Percentiles rank a stretch among this genome's conserved stretches.
phyloP scores from a whole-genome alignment of 257 asterid genomes.

The Catharanthus roseus region DNA sequence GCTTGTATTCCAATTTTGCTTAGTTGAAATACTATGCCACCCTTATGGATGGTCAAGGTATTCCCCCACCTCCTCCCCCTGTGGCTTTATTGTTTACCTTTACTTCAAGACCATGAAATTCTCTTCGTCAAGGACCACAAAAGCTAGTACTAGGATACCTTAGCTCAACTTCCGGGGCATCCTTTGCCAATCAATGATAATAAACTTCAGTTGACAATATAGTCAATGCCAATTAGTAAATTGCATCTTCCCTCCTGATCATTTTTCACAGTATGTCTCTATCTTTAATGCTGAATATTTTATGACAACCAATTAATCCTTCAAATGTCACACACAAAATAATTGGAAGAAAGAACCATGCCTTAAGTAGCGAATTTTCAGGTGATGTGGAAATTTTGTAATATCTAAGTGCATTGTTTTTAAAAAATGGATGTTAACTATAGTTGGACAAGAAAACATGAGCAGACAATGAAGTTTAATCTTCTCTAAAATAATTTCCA shows the following conservation, averaged over 20 bases:
- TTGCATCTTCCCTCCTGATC: neutral
- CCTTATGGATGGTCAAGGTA: neutral
- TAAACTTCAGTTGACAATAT: neutral
- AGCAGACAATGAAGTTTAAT: neutral
- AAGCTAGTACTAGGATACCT: neutral
- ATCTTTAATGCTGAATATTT: neutral
- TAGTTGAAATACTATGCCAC: neutral
- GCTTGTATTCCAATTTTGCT: neutral
- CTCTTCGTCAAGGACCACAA: neutral
- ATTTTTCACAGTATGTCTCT: neutral
- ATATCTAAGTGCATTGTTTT: neutral
- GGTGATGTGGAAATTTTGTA: neutral
- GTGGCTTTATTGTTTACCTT: no score
- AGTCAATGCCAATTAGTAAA: neutral
- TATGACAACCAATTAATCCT: neutral
- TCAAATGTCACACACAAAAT: neutral
- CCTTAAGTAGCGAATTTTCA: neutral
- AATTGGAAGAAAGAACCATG: neutral
- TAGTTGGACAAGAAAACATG: neutral
- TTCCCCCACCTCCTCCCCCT: neutral
- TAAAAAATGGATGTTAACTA: neutral
- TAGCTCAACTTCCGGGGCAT: neutral
- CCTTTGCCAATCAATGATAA: neutral
- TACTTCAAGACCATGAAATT: neutral
- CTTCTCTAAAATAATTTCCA: neutral